phyloP scores from a whole-genome alignment of 75 land plant genomes.

The Cunninghamia lanceolata region DNA sequence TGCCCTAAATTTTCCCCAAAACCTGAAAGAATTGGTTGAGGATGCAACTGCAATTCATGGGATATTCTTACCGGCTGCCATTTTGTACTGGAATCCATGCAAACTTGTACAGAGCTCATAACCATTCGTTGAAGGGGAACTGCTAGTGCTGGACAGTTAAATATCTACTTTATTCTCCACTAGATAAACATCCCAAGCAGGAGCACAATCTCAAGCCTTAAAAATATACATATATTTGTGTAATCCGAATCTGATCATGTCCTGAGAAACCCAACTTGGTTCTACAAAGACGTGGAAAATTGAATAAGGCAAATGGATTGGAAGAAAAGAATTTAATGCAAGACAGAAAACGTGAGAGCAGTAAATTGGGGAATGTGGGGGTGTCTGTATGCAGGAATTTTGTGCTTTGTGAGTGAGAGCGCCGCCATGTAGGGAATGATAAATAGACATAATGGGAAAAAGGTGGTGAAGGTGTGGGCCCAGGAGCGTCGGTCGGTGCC shows the following conservation, averaged over 20 bases:
- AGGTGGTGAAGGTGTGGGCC: slow-evolving; percentile 6
- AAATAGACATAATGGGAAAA: slow-evolving; percentile 8
- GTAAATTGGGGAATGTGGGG: background rate
- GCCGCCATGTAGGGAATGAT: slow-evolving; percentile 9
- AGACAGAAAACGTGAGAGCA: slow-evolving; percentile 1
- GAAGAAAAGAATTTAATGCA: background rate
- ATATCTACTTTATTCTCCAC: background rate
- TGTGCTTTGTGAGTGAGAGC: slow-evolving; percentile 1
- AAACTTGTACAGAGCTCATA: slow-evolving; percentile 12
- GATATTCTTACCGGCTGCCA: slow-evolving; percentile 10
- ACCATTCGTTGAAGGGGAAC: background rate
- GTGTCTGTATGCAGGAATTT: background rate
- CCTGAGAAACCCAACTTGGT: background rate
- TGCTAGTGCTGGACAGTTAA: background rate
- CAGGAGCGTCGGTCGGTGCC: slow-evolving; percentile 1
- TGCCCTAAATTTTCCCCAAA: background rate
- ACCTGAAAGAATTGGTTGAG: background rate
- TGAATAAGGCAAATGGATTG: background rate
- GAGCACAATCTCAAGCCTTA: background rate
- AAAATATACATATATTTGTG: background rate
- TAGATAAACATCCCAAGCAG: background rate
- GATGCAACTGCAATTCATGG: background rate
- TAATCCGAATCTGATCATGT: background rate
- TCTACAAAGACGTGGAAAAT: background rate
- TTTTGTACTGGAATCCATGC: slow-evolving; percentile 8